Conservation (phyloP, 495 filamentous ascomycete genomes). For the Neurospora sp. region DNA sequence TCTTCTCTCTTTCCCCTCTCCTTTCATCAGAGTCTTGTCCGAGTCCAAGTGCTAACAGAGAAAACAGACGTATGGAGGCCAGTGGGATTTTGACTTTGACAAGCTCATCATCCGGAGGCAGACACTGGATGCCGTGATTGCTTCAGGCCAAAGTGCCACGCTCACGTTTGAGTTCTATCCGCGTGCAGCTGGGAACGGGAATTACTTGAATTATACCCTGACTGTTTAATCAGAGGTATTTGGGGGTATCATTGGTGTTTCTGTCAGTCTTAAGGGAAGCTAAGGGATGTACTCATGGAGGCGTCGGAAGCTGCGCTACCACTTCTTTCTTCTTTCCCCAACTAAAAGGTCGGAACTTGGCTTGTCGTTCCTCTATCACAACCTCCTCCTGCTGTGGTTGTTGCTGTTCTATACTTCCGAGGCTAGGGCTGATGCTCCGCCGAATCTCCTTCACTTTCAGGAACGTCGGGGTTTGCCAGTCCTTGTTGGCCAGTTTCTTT, state of each 20-base stretch:
- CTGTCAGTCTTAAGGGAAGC: not conserved
- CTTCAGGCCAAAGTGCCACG: constrained; percentile 31
- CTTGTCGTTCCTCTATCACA: not conserved
- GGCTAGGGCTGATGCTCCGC: not conserved
- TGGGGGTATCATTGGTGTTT: not conserved
- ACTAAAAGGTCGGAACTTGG: not conserved
- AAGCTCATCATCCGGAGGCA: constrained; percentile 34
- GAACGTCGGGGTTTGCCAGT: not conserved
- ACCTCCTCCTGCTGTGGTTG: not conserved
- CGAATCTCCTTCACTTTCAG: not conserved
- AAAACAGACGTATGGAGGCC: constrained; percentile 33
- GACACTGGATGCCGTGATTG: constrained; percentile 36
- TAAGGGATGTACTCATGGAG: not conserved
- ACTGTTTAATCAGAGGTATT: constrained; percentile 21
- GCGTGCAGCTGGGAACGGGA: constrained; percentile 24
- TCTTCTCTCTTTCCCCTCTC: not conserved
- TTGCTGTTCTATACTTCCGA: not conserved
- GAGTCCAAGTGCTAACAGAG: not conserved
- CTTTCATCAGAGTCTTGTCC: too few species aligned
- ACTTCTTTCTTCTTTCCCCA: not conserved
- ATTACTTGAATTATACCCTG: constrained; percentile 38
- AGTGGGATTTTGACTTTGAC: constrained; percentile 41
- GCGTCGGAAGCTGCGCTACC: not conserved
- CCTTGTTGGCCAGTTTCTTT: not conserved
- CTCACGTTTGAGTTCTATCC: constrained; percentile 48